phyloP scores from a whole-genome alignment of 805 yeast species.

The Candida sanyiensis region DNA sequence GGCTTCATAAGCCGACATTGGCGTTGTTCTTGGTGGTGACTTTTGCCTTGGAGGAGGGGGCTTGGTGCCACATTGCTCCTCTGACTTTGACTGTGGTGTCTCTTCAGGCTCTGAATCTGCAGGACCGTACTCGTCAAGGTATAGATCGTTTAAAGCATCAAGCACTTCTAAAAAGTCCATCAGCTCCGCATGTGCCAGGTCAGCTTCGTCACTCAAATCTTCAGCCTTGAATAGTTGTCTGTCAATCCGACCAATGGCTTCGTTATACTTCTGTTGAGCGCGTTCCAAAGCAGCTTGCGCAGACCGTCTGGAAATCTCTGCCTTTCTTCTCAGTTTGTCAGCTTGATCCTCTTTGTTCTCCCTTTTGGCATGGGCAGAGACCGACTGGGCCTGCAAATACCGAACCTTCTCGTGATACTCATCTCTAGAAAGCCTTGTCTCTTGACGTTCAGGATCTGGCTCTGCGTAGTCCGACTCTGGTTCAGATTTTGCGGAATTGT shows the following conservation, averaged over 20 bases:
- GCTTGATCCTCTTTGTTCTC: conserved; percentile 8
- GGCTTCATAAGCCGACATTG: conserved; percentile 2
- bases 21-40: background rate
- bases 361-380: conserved; percentile 4
- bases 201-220: conserved; percentile 3
- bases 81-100: background rate
- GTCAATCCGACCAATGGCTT: conserved; percentile 7
- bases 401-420: conserved; percentile 10
- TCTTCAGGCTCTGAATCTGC: conserved; percentile 2
- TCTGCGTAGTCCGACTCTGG: background rate
- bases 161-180: conserved; percentile 7
- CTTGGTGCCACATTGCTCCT: no score
- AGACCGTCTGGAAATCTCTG: conserved; percentile 11
- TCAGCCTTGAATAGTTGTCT: conserved; percentile 6
- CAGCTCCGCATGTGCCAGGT: conserved; percentile 7
- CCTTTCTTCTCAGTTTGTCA: conserved; percentile 3
- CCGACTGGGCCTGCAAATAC: conserved; percentile 5
- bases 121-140: conserved; percentile 7
- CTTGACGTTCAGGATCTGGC: background rate
- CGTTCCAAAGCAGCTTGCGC: conserved; percentile 16
- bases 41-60: background rate
- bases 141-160: conserved; percentile 3
- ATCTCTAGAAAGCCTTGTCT: conserved; percentile 3
- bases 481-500: no score
- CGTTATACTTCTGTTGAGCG: conserved; percentile 16